phyloP scores from a whole-genome alignment of 257 asterid species.

The Gentiana dahurica region DNA sequence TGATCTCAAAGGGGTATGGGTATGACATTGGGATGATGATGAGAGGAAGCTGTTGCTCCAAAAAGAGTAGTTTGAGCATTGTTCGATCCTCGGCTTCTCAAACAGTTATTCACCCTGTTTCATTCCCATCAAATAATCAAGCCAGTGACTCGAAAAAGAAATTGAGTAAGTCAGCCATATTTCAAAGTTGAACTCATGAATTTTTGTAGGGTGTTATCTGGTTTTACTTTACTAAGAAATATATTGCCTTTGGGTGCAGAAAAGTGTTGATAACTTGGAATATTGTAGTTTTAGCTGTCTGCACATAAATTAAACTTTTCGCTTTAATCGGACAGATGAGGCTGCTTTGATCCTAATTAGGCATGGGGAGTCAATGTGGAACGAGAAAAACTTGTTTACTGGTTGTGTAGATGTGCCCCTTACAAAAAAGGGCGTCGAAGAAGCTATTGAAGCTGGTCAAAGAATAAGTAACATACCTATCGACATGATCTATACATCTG shows the following conservation, averaged over 20 bases:
- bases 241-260: not conserved
- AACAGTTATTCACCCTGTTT: slow-evolving; percentile 37
- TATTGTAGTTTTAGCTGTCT: not conserved
- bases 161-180: slow-evolving; percentile 40
- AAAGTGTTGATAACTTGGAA: not conserved
- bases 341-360: slow-evolving; percentile 85
- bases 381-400: slow-evolving; percentile 96
- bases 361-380: slow-evolving; percentile 99
- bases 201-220: not conserved
- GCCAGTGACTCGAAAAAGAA: slow-evolving; percentile 51
- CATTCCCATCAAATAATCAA: slow-evolving; percentile 40
- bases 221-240: not conserved
- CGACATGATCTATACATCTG: slow-evolving; percentile 83
- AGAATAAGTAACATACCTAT: slow-evolving; percentile 92
- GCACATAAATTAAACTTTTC: not conserved
- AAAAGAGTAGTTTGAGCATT: slow-evolving; percentile 27
- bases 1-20: slow-evolving; percentile 43
- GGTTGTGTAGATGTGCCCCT: slow-evolving; percentile 98
- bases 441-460: slow-evolving; percentile 94
- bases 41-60: slow-evolving; percentile 28
- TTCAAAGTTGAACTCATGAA: slow-evolving; percentile 1
- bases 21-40: slow-evolving; percentile 29
- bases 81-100: slow-evolving; percentile 53
- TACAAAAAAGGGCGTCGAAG: slow-evolving; percentile 86
- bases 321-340: slow-evolving; percentile 41